Base-by-base conservation (phyloP, 139 green algal genomes). In the Chlorokybus atmophyticus region DNA sequence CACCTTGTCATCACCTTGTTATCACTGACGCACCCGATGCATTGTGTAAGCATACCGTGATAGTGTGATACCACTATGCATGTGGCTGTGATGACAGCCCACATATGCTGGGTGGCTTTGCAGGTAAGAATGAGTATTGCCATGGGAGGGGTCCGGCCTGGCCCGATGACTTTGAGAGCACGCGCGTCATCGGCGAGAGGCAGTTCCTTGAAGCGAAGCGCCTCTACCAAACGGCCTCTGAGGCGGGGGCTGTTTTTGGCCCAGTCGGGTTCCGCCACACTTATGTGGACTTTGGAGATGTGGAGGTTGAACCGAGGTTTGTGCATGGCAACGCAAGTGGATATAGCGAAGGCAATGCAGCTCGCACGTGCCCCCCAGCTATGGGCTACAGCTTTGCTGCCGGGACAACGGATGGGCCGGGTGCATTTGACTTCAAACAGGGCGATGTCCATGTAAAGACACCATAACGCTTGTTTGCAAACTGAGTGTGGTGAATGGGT, bases 301-400 rank as follows among this genome's bases (percentile, higher is more conserved):
- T 85, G 0, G 5, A 49, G 6, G 78, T 93, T 29, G 27, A 6
- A 4, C n/a, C n/a, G n/a, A n/a, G n/a, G n/a, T n/a, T n/a, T n/a
- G n/a, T n/a, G n/a, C n/a, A n/a, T n/a, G n/a, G n/a, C n/a, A n/a
- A n/a, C n/a, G n/a, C n/a, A n/a, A n/a, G n/a, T n/a, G n/a, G n/a
- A n/a, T n/a, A n/a, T n/a, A n/a, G n/a, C n/a, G n/a, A n/a, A n/a
- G n/a, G n/a, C n/a, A n/a, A n/a, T n/a, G n/a, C n/a, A n/a, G n/a
- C n/a, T n/a, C 32, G 28, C 19, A 88, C 84, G 6, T 93, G 84
- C 71, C 61, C 59, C 5, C 54, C 80, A 1, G 84, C 84, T 47
- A 87, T 92, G 81, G 84, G 80, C 48, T 87, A 84, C 48, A 82
- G 80, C 56, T 93, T 85, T 82, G 84, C 84, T 7, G 84, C 84